Percentiles rank a stretch among this genome's conserved stretches.
These are phyloP conservation scores for Schizophyllum commune DNA, from an alignment of 1,284 basidiomycete genomes.

Conservation along the genomic window DNA sequence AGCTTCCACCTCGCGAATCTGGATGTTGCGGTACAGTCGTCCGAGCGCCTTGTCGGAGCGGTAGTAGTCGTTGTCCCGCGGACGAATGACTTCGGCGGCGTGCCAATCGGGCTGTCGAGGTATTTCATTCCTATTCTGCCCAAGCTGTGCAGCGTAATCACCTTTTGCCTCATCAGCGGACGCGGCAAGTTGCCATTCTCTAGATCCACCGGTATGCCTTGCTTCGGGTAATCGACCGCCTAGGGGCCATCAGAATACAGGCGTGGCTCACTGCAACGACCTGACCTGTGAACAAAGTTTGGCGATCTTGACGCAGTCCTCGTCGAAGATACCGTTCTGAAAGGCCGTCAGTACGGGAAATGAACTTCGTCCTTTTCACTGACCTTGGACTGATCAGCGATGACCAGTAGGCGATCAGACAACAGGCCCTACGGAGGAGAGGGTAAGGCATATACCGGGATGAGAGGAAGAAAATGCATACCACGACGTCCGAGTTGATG, in stretches of 20 bases:
- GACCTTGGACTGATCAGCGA: slow-evolving; percentile 70
- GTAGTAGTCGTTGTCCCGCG: slow-evolving; percentile 61
- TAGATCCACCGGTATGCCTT: slow-evolving; percentile 58
- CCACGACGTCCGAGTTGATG: slow-evolving; percentile 72
- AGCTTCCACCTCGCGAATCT: slow-evolving; percentile 32
- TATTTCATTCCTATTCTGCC: slow-evolving; percentile 31
- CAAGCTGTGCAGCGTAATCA: slow-evolving; percentile 15
- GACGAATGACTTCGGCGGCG: slow-evolving; percentile 50
- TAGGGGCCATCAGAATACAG: slow-evolving; percentile 10
- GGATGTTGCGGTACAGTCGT: slow-evolving; percentile 55
- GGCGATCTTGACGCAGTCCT: slow-evolving; percentile 55
- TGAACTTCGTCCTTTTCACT: slow-evolving; percentile 3
- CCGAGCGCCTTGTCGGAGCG: slow-evolving; percentile 61
- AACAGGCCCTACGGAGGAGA: slow-evolving; percentile 46
- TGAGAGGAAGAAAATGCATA: slow-evolving; percentile 22
- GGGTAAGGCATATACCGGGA: neutral
- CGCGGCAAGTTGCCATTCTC: slow-evolving; percentile 32
- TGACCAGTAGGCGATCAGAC: slow-evolving; percentile 62
- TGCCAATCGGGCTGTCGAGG: slow-evolving; percentile 33
- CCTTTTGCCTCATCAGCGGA: slow-evolving; percentile 32
- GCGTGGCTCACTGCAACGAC: slow-evolving; percentile 14
- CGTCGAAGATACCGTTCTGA: slow-evolving; percentile 61
- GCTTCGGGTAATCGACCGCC: slow-evolving; percentile 72
- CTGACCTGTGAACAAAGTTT: slow-evolving; percentile 49
- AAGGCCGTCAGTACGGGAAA: slow-evolving; percentile 4